Conservation (phyloP, 345 rosid species). For the Euphorbia lathyris region DNA sequence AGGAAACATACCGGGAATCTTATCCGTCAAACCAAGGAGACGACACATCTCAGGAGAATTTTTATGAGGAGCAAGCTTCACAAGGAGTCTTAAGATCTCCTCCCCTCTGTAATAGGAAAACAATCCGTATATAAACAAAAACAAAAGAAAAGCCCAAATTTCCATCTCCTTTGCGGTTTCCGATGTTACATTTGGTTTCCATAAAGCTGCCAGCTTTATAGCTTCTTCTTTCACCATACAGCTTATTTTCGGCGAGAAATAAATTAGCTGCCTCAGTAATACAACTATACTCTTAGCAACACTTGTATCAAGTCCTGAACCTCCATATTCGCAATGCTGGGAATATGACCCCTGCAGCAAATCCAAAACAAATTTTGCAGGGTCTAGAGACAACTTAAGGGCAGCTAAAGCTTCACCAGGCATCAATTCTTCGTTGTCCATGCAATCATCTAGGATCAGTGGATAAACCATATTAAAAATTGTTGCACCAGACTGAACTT, state of each 20-base stretch:
- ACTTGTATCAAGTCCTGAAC: constrained; percentile 20
- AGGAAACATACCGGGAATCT: constrained; percentile 28
- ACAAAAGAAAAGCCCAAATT: constrained; percentile 34
- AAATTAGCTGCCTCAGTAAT: constrained; percentile 33
- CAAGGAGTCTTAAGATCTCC: constrained; percentile 28
- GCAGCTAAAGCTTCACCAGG: constrained; percentile 20
- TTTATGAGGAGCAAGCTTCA: constrained; percentile 15
- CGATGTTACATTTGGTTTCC: constrained; percentile 32
- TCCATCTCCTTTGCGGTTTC: constrained; percentile 20
- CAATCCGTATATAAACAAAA: constrained; percentile 38
- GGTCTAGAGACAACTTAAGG: constrained; percentile 29
- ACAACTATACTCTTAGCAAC: constrained; percentile 14
- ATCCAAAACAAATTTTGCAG: constrained; percentile 37
- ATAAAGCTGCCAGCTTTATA: constrained; percentile 26
- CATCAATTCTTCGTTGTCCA: constrained; percentile 9
- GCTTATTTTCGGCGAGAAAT: constrained; percentile 20
- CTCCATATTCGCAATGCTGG: constrained; percentile 9
- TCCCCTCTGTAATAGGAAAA: constrained; percentile 14
- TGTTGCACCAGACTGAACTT: not conserved
- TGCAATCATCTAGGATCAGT: constrained; percentile 16
- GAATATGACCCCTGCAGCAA: constrained; percentile 23
- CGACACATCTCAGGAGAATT: constrained; percentile 29
- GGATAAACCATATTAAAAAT: constrained; percentile 16
- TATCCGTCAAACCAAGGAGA: constrained; percentile 29
- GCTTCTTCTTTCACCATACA: constrained; percentile 29